Evolutionary conservation across 495 filamentous ascomycete species (phyloP), one percentile per base, ranked within the genome.

Genomic region (Pyrenula massariospora): DNA sequence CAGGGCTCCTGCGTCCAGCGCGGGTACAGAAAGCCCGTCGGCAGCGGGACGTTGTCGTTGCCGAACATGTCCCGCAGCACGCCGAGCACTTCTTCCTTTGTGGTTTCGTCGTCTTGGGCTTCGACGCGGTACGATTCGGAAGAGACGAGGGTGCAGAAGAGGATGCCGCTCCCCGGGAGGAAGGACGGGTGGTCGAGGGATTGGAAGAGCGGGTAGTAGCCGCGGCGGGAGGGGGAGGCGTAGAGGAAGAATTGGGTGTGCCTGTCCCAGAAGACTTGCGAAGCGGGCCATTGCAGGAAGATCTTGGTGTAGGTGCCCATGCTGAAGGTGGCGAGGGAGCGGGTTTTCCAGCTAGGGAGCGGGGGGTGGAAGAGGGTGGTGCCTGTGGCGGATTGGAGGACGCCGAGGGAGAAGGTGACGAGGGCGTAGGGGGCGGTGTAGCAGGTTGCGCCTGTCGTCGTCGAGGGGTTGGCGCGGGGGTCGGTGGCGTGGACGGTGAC

Each of bases 221-320:
- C 87, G 20, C 86, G 76, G 24, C 67, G 69, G 12, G 67, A 70
- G 0, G 83, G 77, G 53, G 80, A 77, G 11, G 87, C 86, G 63
- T 89, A 89, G 12, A 91, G 77, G 63, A 84, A 81, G 69, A 80
- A 88, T 62, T 89, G 77, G 2, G 80, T 83, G 22, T 82, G 72
- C 3, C 62, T 62, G 51, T 84, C 78, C 86, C 87, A 91, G 69
- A 88, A 91, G 3, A 81, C 80, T 36, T 83, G 68, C 56, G 79
- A 75, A n/a, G 63, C 59, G 31, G 65, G 65, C 66, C 89, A 91
- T 56, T 86, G 85, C 12, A 88, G 66, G 73, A 89, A 89, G 59
- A 89, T 83, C 62, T 89, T 89, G 56, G 84, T 89, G 71, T 89
- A 91, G 1, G 83, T 89, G 22, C 80, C 85, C 79, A 91, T 87